Evolutionary conservation across 495 filamentous ascomycete genomes (phyloP), one percentile per base, ranked within the genome.

Genomic region (Aspergillus saccharolyticus): DNA sequence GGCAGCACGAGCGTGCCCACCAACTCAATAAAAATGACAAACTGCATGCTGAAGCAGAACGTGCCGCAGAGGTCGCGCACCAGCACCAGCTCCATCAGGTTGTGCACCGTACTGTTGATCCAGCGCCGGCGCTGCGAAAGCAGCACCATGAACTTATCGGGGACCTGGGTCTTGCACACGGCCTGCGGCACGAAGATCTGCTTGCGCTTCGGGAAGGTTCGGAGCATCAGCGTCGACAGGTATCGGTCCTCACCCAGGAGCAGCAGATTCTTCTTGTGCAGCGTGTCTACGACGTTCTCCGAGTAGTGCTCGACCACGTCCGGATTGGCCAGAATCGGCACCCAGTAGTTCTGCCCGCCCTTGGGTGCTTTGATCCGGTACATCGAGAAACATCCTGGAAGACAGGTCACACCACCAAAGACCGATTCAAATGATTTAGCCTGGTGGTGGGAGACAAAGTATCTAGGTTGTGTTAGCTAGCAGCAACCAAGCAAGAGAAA

Each of bases 41-140:
- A 97, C 70, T 99, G 95, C 95, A 99, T 99, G 74, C 89, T 95
- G 79, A 99, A 99, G 80, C 95, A 99, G 77, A 99, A 99, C 0
- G 95, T 99, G 49, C 95, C 95, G 67, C 95, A 99, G 5, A 99
- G 82, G 77, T 99, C 95, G 51, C 91, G 82, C 22, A 99, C 95
- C 6, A 97, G 83, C 24, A 97, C 89, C 18, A 99, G 83, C 71
- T 99, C 95, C 86, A 99, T 96, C 44, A 97, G 78, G 64, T 99
- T 99, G 76, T 99, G 95, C 42, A 99, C 89, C 1, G 95, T 99
- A 72, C 90, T 96, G 83, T 99, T 99, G 74, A 99, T 99, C 95
- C 95, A 99, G 65, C 95, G 83, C 67, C 95, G 85, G 25, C 95
- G 86, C 70, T 99, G 95, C 3, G 91, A 96, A 14, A 99, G 80